phyloP scores from a whole-genome alignment of 2,329 filamentous ascomycete species.

The Trichoderma citrinoviride region DNA sequence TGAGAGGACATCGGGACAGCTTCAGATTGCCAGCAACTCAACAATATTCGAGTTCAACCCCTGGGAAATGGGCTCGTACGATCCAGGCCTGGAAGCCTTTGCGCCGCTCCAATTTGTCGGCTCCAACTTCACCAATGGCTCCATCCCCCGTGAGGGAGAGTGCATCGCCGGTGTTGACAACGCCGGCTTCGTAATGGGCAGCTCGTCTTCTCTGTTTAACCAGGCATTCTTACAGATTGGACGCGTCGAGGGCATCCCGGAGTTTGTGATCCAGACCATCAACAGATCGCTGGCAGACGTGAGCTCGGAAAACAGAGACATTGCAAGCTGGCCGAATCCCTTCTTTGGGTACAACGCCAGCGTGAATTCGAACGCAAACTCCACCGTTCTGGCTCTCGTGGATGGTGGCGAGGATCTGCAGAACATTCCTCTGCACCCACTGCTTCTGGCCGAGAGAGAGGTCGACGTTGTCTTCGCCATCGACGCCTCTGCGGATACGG shows the following conservation, averaged over 20 bases:
- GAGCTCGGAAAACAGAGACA: slow-evolving; percentile 63
- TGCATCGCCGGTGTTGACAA: slow-evolving; percentile 84
- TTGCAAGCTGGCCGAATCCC: slow-evolving; percentile 74
- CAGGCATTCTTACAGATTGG: slow-evolving; percentile 63
- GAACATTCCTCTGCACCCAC: slow-evolving; percentile 75
- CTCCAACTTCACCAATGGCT: slow-evolving; percentile 66
- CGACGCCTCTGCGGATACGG: slow-evolving; percentile 73
- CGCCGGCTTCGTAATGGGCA: slow-evolving; percentile 79
- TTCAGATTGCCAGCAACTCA: slow-evolving; percentile 64
- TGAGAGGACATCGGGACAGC: slow-evolving; percentile 60
- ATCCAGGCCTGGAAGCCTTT: slow-evolving; percentile 70
- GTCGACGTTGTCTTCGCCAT: slow-evolving; percentile 81
- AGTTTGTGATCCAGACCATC: slow-evolving; percentile 52
- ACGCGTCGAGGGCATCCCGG: slow-evolving; percentile 41
- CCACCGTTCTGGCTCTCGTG: slow-evolving; percentile 62
- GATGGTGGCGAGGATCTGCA: slow-evolving; percentile 77
- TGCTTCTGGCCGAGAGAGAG: slow-evolving; percentile 68
- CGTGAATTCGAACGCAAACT: slow-evolving; percentile 56
- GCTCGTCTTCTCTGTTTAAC: slow-evolving; percentile 83
- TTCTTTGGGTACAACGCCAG: slow-evolving; percentile 64
- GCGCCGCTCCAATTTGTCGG: slow-evolving; percentile 69
- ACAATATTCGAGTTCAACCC: slow-evolving; percentile 78
- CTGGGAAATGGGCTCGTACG: slow-evolving; percentile 74
- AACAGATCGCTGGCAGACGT: slow-evolving; percentile 52
- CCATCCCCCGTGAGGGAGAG: slow-evolving; percentile 50